Base-by-base conservation (phyloP, 2,329 filamentous ascomycete species). In the Bipolaris zeicola region DNA sequence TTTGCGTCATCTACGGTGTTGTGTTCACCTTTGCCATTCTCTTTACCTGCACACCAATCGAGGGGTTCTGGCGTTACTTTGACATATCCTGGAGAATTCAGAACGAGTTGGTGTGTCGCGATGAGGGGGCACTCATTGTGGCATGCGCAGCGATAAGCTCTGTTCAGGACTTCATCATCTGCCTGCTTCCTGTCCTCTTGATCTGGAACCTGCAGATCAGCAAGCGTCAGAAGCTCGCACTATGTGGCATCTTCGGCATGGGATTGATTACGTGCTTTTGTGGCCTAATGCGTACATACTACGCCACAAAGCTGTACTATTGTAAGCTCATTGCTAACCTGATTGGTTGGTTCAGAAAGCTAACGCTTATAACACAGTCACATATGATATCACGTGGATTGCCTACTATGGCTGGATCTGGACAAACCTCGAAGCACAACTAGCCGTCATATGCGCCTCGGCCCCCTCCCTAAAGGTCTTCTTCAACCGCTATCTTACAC, bases 191-290 rank as follows among this genome's bases (percentile, higher is more conserved):
- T 0, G 67, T 78, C 10, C 70, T 81, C 20, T 73, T 82, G 28
- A 76, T 81, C 6, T 73, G 76, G 68, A 76, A 78, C n/a, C 67
- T 82, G 5, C 72, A 76, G 26, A 74, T 82, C 37, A 72, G 78
- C 3, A 64, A 53, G 14, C 67, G 72, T 16, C 80, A 82, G 61
- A 81, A 80, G 64, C 54, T 79, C 24, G 78, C 74, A 0, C 64
- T 80, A 5, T 77, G 80, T 41, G 76, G 79, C 41, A 74, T 82
- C 63, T 74, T 78, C 70, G 78, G 68, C 5, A 55, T 80, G 6
- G 78, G 80, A 1, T 69, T 81, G 4, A 68, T 82, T 24, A 70
- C 71, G 1, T 76, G 72, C 41, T 60, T 74, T 4, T 73, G 70
- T 28, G 72, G 76, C 43, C 63, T 74, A 13, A 58, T 79, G 54